Evolutionary conservation across 805 yeast genomes (phyloP), one percentile per base, ranked within the genome.

Genomic region (Komagataella ulmi): DNA sequence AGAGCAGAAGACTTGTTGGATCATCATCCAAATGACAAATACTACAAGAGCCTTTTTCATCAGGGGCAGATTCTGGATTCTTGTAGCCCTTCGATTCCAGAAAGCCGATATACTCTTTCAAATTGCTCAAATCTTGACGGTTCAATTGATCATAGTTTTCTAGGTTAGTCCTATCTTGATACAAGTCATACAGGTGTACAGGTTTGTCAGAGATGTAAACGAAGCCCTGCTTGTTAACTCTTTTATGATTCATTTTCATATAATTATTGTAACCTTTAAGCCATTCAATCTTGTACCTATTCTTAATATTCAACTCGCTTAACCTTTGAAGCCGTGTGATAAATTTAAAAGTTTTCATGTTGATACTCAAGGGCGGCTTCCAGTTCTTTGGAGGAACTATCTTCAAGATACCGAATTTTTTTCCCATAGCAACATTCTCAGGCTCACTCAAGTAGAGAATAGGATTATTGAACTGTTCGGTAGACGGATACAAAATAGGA

Each of bases 241-340:
- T 44, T 24, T 56, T 48, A 21, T 56, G 61, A 50, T 70, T 67
- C 78, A 79, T 77, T 57, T 69, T 69, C 56, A 75, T 62, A 58
- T 69, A 85, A 53, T 86, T 76, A 53, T 76, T 74, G 53, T 85
- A 64, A 55, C 83, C 88, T 51, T 75, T 79, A 47, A 69, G 67
- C 65, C 85, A 85, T 57, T 80, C 79, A 53, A 74, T 67, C 48
- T 90, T 68, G 40, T 83, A 77, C 55, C 95, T 69, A 53, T 82
- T 81, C 6, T 75, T 62, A 17, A 86, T 61, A 23, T 83, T 81
- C 59, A 86, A 66, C 60, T 84, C 88, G 57, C 78, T 75, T 51
- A 86, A 59, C 48, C 73, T 76, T 61, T 85, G 93, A n/a, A 81
- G 61, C 51, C 95, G 65, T 7, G 88, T 83, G 55, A 78, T 81